phyloP scores from a whole-genome alignment of 441 rosid genomes.

The Gossypium trilobum region DNA sequence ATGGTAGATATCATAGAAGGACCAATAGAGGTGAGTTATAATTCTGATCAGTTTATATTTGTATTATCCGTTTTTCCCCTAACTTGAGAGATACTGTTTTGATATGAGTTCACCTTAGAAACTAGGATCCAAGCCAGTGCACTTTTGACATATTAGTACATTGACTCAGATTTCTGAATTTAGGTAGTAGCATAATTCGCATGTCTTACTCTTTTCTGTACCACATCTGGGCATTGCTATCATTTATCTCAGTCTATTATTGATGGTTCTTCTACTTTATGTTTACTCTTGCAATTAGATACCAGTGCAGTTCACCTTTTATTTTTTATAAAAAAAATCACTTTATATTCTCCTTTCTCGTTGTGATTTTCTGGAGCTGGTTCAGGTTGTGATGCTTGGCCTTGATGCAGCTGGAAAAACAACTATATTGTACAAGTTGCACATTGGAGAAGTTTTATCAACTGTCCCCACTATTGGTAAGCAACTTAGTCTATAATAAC shows the following conservation, averaged over 20 bases:
- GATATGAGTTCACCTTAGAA: background rate
- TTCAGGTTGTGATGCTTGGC: conserved; percentile 90
- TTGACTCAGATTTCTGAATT: background rate
- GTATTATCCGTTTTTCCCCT: no score
- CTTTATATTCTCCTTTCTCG: background rate
- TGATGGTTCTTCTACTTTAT: background rate
- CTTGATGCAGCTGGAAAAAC: conserved; percentile 97
- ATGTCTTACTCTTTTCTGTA: background rate
- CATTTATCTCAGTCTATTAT: background rate
- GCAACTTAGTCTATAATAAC: conserved; percentile 6
- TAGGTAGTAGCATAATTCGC: background rate
- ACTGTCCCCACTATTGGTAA: conserved; percentile 92
- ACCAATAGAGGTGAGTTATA: background rate
- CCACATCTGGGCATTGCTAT: background rate
- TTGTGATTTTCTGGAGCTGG: conserved; percentile 21
- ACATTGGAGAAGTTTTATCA: conserved; percentile 88
- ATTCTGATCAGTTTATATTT: background rate
- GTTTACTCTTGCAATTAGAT: background rate
- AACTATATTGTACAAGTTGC: conserved; percentile 85
- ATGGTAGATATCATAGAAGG: background rate
- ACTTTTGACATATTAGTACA: background rate
- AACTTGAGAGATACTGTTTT: background rate
- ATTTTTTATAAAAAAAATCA: background rate
- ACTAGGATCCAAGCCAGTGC: background rate
- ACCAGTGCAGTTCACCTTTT: background rate